Percentiles rank a stretch among this genome's conserved stretches.
phyloP scores from a whole-genome alignment of 495 filamentous ascomycete species.

The Trichoderma erinaceum region DNA sequence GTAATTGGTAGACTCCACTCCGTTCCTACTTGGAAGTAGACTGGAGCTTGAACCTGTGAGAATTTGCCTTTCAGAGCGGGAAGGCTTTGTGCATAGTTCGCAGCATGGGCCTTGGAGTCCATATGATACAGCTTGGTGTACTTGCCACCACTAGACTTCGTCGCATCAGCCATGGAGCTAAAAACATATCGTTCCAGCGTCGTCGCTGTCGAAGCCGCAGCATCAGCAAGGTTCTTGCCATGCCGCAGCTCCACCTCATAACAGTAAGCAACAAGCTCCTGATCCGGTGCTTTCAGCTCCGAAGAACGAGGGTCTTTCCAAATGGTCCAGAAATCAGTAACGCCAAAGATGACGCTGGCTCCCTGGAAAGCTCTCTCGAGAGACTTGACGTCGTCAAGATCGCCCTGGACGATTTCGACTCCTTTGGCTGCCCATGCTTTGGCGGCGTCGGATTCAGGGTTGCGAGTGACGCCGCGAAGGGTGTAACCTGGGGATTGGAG shows the following conservation, averaged over 20 bases:
- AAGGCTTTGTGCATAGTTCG: not conserved
- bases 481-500: conserved; percentile 26
- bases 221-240: conserved; percentile 48
- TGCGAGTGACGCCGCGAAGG: conserved; percentile 45
- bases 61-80: conserved; percentile 7
- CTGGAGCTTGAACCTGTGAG: conserved; percentile 8
- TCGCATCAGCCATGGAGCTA: not conserved
- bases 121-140: conserved; percentile 14
- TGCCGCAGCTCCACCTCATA: conserved; percentile 46
- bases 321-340: conserved; percentile 46
- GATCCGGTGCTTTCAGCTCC: conserved; percentile 18
- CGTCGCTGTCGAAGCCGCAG: conserved; percentile 34
- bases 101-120: conserved; percentile 14
- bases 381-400: conserved; percentile 35
- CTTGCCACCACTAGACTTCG: not conserved
- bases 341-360: conserved; percentile 44
- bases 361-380: conserved; percentile 38
- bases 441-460: conserved; percentile 34
- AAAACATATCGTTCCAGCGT: not conserved
- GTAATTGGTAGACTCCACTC: conserved; percentile 7
- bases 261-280: conserved; percentile 12
- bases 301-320: conserved; percentile 25
- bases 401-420: conserved; percentile 37
- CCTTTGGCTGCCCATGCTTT: conserved; percentile 34
- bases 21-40: conserved; percentile 6